Conservation (phyloP, 768 basidiomycete species). For the Lactarius vividus region DNA sequence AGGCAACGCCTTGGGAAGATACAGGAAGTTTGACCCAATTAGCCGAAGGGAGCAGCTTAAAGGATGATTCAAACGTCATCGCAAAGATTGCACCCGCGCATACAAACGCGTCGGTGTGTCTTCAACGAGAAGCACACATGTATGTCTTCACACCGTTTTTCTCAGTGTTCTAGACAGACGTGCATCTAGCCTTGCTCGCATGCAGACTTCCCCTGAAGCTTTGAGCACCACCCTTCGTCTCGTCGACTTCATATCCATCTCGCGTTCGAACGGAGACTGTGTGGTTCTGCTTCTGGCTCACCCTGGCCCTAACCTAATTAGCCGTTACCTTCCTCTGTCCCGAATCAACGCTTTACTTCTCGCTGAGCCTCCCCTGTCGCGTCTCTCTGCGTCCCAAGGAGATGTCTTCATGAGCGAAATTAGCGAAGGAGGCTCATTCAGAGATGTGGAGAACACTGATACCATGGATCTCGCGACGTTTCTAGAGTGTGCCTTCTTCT, state of each 20-base stretch:
- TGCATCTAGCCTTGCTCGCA: conserved; percentile 45
- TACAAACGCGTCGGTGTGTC: conserved; percentile 67
- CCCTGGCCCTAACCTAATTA: conserved; percentile 65
- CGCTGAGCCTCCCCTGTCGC: conserved; percentile 46
- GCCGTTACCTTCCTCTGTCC: conserved; percentile 64
- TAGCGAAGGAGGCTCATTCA: conserved; percentile 45
- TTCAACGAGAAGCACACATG: conserved; percentile 75
- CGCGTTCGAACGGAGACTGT: conserved; percentile 62
- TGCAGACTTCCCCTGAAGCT: conserved; percentile 50
- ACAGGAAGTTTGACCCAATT: conserved; percentile 69
- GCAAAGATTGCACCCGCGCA: conserved; percentile 74
- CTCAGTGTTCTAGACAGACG: conserved; percentile 1
- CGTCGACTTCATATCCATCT: conserved; percentile 66
- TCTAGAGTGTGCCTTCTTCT: conserved; percentile 53
- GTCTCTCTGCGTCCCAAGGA: conserved; percentile 43
- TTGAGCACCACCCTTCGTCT: conserved; percentile 53
- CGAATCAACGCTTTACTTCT: conserved; percentile 67
- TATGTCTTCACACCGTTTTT: conserved; percentile 30
- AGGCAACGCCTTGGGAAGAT: conserved; percentile 69
- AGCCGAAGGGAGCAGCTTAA: conserved; percentile 65
- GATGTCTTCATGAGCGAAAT: conserved; percentile 52
- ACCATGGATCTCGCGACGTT: conserved; percentile 78
- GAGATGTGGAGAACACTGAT: conserved; percentile 58
- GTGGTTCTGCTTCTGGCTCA: conserved; percentile 70
- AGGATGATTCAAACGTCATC: conserved; percentile 64